These are phyloP conservation scores for Pulchroboletus neoregius DNA, from an alignment of 1,284 basidiomycete species.

Conservation along the genomic window DNA sequence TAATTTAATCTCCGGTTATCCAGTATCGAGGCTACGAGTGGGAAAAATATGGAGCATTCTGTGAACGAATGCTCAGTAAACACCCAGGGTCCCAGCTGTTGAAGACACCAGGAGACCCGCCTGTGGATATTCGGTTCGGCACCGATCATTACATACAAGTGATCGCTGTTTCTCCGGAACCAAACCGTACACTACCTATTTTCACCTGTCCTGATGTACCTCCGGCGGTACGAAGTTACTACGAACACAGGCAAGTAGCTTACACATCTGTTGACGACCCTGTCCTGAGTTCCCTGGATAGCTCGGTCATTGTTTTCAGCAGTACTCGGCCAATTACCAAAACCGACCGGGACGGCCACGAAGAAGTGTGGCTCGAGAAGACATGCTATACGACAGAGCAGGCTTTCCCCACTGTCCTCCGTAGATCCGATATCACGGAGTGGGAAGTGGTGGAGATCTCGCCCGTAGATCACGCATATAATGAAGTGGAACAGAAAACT, in stretches of 20 bases:
- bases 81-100: slow-evolving; percentile 85
- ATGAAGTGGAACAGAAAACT: slow-evolving; percentile 75
- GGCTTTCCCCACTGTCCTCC: slow-evolving; percentile 87
- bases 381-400: slow-evolving; percentile 85
- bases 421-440: slow-evolving; percentile 85
- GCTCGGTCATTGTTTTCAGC: slow-evolving; percentile 80
- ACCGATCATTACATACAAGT: slow-evolving; percentile 86
- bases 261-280: background rate
- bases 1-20: slow-evolving; percentile 6
- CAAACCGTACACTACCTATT: slow-evolving; percentile 72
- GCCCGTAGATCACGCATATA: slow-evolving; percentile 81
- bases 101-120: slow-evolving; percentile 72
- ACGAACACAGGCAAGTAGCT: slow-evolving; percentile 70
- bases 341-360: slow-evolving; percentile 54
- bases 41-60: slow-evolving; percentile 87
- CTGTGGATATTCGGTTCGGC: slow-evolving; percentile 78
- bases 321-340: slow-evolving; percentile 69
- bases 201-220: slow-evolving; percentile 87
- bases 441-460: slow-evolving; percentile 77
- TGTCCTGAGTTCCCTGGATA: slow-evolving; percentile 30
- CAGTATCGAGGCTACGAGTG: slow-evolving; percentile 89
- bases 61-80: slow-evolving; percentile 90
- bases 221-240: slow-evolving; percentile 76
- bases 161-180: slow-evolving; percentile 81
- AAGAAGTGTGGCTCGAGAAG: slow-evolving; percentile 87